Evolutionary conservation across 2,329 filamentous ascomycete genomes (phyloP), one percentile per base, ranked within the genome.

Genomic region (Penicillium sp.): DNA sequence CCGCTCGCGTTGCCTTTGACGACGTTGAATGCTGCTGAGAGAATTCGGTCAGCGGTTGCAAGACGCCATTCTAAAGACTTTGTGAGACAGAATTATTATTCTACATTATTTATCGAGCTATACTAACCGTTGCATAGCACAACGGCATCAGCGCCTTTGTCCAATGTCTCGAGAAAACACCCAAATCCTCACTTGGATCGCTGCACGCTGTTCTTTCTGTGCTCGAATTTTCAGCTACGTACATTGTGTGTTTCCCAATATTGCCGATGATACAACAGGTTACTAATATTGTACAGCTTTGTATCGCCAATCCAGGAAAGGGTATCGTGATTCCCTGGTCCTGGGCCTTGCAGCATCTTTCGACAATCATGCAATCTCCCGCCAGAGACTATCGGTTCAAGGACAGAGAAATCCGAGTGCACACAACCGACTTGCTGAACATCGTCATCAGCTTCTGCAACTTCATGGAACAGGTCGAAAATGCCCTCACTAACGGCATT

Each of bases 241-340:
- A 58, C 26, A 32, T 60, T 31, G 59, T 61, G 26, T 20, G 51
- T 49, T 34, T 24, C 6, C n/a, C 16, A 26, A 45, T 29, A 18
- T 37, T 5, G 8, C 14, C 2, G 9, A 16, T 18, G 2, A n/a
- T 22, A n/a, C 8, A 38, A n/a, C 11, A 32, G 5, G 26, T 35
- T 31, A 22, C 39, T 40, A 5, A 52, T 18, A 5, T 14, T 16
- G 34, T 40, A 2, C 18, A 60, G 56, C 50, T 62, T 32, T 59
- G 53, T 31, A 37, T 58, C 6, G 40, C 53, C 14, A 62, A 55
- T 42, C 53, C 56, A 18, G 50, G 38, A 4, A 56, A 24, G 29
- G 58, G 56, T 4, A 50, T 61, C 9, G 47, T 53, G 4, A 20
- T 62, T 7, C 60, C 60, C 4, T 59, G 49, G 46, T 59, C 60